Evolutionary conservation across 2,329 filamentous ascomycete species (phyloP), one percentile per base, ranked within the genome.

Genomic region (Fusarium coicis): DNA sequence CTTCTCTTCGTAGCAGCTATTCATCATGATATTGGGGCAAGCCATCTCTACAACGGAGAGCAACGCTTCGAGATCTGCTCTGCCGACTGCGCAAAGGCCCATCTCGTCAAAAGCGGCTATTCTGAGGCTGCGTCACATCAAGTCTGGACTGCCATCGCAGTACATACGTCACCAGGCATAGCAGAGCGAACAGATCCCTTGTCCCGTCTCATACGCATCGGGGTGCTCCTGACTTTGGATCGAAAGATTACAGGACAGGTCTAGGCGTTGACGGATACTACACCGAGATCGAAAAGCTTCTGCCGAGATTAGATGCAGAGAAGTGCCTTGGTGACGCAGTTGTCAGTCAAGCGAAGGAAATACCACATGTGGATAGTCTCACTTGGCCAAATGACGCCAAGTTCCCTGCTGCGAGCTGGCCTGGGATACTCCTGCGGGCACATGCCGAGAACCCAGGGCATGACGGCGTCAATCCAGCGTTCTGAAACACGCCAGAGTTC

Each of bases 11-110:
- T 81, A 10, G 80, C 80, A 2, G 78, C 80, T 47, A 74, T 82
- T 23, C 79, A 79, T 49, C 82, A 83, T 63, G 82, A 83, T 71
- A 72, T 83, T 16, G 81, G 82, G 42, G 69, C 77, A 5, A 75
- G 80, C n/a, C 68, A 75, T 19, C 61, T 63, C 5, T 77, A 79
- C 64, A 80, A 82, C 61, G 71, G 74, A 16, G 66, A 72, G 2
- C 77, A 82, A 52, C 80, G 81, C 14, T 83, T 83, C 70, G 82
- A 83, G 62, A 73, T 83, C 28, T 76, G 77, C 39, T 78, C 76
- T n/a, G 79, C 79, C 44, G 79, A 80, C 47, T 74, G 70, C 4
- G 82, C 81, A 7, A 79, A 78, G 26, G 26, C 55, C 4, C 70
- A 81, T 42, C 77, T 83, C 15, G 61, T 76, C 15, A 26, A 60